Base-by-base conservation (phyloP, 2,329 filamentous ascomycete genomes). In the Phyllosticta capitalensis region DNA sequence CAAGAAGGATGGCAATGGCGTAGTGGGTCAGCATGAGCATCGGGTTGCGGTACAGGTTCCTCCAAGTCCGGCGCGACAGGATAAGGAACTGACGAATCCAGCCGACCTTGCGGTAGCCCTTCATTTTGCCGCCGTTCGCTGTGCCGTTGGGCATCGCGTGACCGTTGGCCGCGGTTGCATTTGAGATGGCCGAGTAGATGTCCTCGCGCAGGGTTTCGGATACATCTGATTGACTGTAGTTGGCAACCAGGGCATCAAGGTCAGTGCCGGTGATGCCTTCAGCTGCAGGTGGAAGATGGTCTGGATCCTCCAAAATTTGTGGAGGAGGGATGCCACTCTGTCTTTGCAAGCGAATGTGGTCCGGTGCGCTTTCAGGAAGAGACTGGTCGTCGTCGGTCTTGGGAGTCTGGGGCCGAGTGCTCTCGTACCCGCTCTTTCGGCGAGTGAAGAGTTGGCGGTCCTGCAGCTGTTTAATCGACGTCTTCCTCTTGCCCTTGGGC, bases 21-120 rank as follows among this genome's bases (percentile, higher is more conserved):
- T 97, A 99, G 75, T 99, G 94, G 0, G 92, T 96, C 61, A 99
- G 82, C 94, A 99, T 99, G 61, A 99, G 79, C 83, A 97, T 92
- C 1, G 94, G 94, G 72, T 99, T 96, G 60, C 94, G 86, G 77
- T 99, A 97, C 6, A 99, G 81, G 69, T 99, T 99, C 69, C 89
- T 91, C 92, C 92, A 99, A 0, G 94, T 99, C 52, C 94, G 85
- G 67, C 86, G 82, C 0, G 92, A 95, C 12, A 99, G 79, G 66
- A 99, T 96, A 58, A 86, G 69, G 73, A 99, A 97, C 72, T 99
- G 94, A 51, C 87, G 81, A 9, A 82, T 67, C 65, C 92, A 86
- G 53, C 92, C 86, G 60, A 96, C 81, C 61, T 94, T 89, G 60
- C 85, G 83, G 73, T 95, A 96, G 19, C 90, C 88, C 69, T 85